phyloP scores from a whole-genome alignment of 192 early-diverging fungal genomes.

The Mortierella antarctica region DNA sequence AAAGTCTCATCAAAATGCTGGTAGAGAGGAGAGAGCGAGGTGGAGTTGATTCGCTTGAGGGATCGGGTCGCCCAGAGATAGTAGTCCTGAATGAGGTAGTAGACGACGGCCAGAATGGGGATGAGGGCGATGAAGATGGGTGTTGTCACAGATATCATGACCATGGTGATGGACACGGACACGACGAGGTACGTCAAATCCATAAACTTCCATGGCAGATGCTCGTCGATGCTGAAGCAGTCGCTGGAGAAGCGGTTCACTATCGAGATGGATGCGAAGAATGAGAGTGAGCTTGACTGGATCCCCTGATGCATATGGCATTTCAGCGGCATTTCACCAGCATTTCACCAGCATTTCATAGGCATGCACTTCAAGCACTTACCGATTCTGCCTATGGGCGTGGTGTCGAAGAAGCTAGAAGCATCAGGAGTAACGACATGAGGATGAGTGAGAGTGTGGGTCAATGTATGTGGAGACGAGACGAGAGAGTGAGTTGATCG shows the following conservation, averaged over 20 bases:
- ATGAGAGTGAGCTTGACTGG: background rate
- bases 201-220: slow-evolving; percentile 55
- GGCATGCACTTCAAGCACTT: too few species aligned
- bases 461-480: too few species aligned
- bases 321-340: too few species aligned
- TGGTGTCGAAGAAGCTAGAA: slow-evolving; percentile 37
- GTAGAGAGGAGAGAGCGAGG: slow-evolving; percentile 35
- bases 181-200: slow-evolving; percentile 14
- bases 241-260: slow-evolving; percentile 39
- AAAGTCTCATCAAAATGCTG: slow-evolving; percentile 47
- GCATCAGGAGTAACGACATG: background rate
- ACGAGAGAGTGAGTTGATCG: too few species aligned
- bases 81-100: slow-evolving; percentile 17
- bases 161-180: slow-evolving; percentile 23
- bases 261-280: background rate
- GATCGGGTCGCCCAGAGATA: slow-evolving; percentile 44
- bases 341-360: too few species aligned
- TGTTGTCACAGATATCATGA: slow-evolving; percentile 55
- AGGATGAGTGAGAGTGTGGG: background rate
- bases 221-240: slow-evolving; percentile 33
- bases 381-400: slow-evolving; percentile 20
- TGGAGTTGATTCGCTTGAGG: slow-evolving; percentile 58
- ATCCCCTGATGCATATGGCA: background rate
- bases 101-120: slow-evolving; percentile 13
- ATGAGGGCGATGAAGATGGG: slow-evolving; percentile 25